Evolutionary conservation across 768 basidiomycete genomes (phyloP), one percentile per base, ranked within the genome.

Genomic region (Suillus lakei): DNA sequence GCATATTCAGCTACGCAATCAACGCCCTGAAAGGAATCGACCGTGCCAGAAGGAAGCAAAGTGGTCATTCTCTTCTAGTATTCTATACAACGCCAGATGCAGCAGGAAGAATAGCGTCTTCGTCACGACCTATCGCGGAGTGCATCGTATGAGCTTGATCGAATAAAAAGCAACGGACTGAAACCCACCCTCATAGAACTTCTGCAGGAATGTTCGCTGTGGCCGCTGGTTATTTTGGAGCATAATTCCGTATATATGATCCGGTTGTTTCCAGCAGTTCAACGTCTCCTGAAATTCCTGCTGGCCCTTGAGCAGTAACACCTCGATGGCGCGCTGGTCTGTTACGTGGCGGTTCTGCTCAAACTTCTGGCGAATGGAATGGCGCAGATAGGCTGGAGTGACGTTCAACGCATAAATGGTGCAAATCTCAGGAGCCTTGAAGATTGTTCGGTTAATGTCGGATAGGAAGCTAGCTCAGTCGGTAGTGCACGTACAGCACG

Each of bases 281-380:
- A 98, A 83, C 61, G 91, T 91, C 83, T 98, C 97, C 83, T 99
- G 97, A 73, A 88, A 93, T 70, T 98, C 95, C 80, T 89, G 91
- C 68, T 88, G 83, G 61, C 87, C 84, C 83, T 98, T 98, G 73
- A 91, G 84, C 46, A 98, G 73, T 70, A 98, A 83, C 53, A 97
- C 81, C 76, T 99, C 95, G 74, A 99, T 88, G 28, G 91, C 88
- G 63, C 88, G 87, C 32, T 86, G 79, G 80, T 99, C 94, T 53
- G 89, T 87, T 44, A 98, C 88, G 71, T 91, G 82, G 62, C 90
- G 86, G 82, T 97, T 92, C 67, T 84, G 83, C 77, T 99, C 97
- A 69, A 97, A 99, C 65, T 89, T 86, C 70, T 89, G 87, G 69
- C 98, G 89, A 67, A 99, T 88, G 69, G 88, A 86, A 64, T 92